phyloP scores from a whole-genome alignment of 345 rosid genomes.

The Pistacia atlantica region DNA sequence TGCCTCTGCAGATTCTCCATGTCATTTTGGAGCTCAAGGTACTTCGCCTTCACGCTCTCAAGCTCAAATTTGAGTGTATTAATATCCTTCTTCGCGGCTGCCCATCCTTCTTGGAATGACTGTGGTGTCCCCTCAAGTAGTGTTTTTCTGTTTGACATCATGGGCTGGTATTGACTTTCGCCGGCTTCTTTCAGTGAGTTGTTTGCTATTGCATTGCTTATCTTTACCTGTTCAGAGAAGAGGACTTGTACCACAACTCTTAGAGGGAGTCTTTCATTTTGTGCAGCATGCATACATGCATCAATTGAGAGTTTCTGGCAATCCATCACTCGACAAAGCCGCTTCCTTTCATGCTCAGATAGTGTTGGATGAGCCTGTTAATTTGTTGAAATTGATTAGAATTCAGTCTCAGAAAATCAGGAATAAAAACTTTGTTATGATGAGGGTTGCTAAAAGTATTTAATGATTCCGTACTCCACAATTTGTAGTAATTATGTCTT shows the following conservation, averaged over 20 bases:
- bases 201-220: conserved; percentile 80
- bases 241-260: conserved; percentile 94
- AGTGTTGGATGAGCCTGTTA: conserved; percentile 91
- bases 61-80: conserved; percentile 91
- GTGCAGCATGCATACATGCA: conserved; percentile 98
- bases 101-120: conserved; percentile 98
- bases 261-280: conserved; percentile 87
- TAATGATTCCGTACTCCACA: background rate
- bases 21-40: conserved; percentile 83
- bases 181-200: conserved; percentile 63
- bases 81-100: conserved; percentile 86
- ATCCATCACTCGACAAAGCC: conserved; percentile 93
- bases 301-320: conserved; percentile 97
- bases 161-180: conserved; percentile 64
- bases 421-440: background rate
- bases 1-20: conserved; percentile 88
- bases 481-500: background rate
- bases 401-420: background rate
- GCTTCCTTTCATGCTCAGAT: conserved; percentile 94
- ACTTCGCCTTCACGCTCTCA: conserved; percentile 79
- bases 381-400: background rate
- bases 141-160: conserved; percentile 77
- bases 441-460: too few species aligned
- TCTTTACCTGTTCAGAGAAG: conserved; percentile 93
- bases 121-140: conserved; percentile 86